Percentiles rank a stretch among this genome's conserved stretches.
phyloP scores from a whole-genome alignment of 768 basidiomycete species.

The Mycena alexandri region DNA sequence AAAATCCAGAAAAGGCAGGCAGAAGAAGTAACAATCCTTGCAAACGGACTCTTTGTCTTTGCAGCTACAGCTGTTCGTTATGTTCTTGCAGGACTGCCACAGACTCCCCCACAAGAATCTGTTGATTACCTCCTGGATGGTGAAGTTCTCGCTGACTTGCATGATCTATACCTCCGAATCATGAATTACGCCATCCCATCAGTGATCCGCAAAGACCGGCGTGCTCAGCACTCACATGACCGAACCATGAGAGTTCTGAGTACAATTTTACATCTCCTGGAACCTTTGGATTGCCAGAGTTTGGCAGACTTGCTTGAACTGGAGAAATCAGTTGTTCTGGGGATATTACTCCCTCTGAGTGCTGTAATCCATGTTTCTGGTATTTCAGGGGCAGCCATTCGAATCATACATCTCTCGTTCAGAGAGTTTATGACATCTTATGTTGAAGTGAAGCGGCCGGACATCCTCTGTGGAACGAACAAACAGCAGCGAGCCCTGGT shows the following conservation, averaged over 20 bases:
- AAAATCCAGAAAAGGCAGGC: too few species aligned
- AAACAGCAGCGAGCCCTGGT: too few species aligned
- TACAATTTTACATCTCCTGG: slow-evolving; percentile 10
- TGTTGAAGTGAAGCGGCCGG: too few species aligned
- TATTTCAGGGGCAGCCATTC: background rate
- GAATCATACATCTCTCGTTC: background rate
- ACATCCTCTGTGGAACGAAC: too few species aligned
- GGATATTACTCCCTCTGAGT: slow-evolving; percentile 8
- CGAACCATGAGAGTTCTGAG: slow-evolving; percentile 2
- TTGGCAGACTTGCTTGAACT: slow-evolving; percentile 10
- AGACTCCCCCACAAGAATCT: too few species aligned
- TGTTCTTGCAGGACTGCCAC: too few species aligned
- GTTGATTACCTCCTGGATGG: too few species aligned
- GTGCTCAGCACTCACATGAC: background rate
- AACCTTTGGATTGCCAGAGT: slow-evolving; percentile 18
- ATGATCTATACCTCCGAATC: slow-evolving; percentile 3
- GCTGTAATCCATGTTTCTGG: slow-evolving; percentile 1
- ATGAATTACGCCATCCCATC: background rate
- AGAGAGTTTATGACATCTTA: too few species aligned
- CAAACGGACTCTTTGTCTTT: too few species aligned
- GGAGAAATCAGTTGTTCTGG: background rate
- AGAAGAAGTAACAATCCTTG: too few species aligned
- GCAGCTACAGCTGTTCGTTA: too few species aligned
- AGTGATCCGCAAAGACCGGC: background rate
- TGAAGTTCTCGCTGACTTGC: background rate